Base-by-base conservation (phyloP, 2,329 filamentous ascomycete genomes). In the Cladosporium sphaerospermum region DNA sequence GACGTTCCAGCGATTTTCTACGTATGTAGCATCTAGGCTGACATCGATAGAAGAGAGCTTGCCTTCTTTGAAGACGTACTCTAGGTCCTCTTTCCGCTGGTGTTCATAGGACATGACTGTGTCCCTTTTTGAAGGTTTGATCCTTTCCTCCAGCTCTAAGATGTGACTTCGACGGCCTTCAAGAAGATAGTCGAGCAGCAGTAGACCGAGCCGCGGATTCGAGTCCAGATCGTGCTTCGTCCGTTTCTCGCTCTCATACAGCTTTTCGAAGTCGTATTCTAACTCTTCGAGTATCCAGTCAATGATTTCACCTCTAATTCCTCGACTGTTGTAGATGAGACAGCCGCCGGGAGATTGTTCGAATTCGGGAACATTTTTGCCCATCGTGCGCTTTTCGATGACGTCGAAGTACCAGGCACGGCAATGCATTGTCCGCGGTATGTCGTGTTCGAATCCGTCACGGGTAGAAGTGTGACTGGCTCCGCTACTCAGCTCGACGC, bases 181-280 rank as follows among this genome's bases (percentile, higher is more conserved):
- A 23, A 60, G 57, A 13, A 61, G 37, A 40, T 61, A 61, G 23
- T 61, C 59, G n/a, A 62, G 54, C 51, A 62, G 55, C 7, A 61
- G 52, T 10, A 55, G 55, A 3, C 56, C 56, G 11, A 61, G 42
- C 11, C 53, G 19, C 2, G 56, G 53, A 9, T 52, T 44, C 13
- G 48, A 28, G 33, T 57, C 56, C 13, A 62, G 53, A 3, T 50
- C 43, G 7, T 44, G 28, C 23, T 32, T 19, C 16, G 16, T 43
- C 7, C 41, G 41, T 43, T 28, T 43, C 16, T 43, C 28, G 41
- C 19, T 43, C 41, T 43, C 28, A 13, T 43, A 28, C 16, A 19
- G 23, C 5, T 16, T 28, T 9, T 43, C 23, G 50, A 54, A 57
- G 34, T 58, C 51, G 19, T 57, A 53, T 14, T 59, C 48, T 10